Evolutionary conservation across 2,329 filamentous ascomycete genomes (phyloP).

Genomic region (Penicillium sclerotigenum): DNA sequence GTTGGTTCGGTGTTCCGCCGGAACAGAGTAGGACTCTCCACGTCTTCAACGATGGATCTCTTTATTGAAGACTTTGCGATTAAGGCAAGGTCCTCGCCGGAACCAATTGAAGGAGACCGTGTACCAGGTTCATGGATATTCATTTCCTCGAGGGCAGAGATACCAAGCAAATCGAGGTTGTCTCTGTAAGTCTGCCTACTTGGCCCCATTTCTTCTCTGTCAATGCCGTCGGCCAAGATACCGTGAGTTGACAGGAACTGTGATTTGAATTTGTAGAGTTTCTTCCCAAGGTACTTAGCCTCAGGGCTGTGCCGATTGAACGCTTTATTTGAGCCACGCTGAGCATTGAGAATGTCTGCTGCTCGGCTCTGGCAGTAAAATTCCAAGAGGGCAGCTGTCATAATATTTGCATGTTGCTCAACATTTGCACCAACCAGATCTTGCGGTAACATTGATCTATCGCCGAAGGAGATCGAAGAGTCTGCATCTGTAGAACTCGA

Average conservation of each 20-base stretch:
- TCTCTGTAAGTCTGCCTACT: conserved; percentile 44
- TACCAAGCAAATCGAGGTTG: conserved; percentile 42
- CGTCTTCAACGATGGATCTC: conserved; percentile 12
- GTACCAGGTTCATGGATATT: conserved; percentile 24
- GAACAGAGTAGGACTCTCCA: conserved; percentile 14
- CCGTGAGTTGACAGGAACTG: conserved; percentile 43
- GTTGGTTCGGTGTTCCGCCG: conserved; percentile 10
- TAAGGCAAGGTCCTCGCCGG: conserved; percentile 21
- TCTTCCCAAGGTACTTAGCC: conserved; percentile 41
- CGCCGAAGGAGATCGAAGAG: conserved; percentile 18
- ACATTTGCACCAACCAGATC: conserved; percentile 31
- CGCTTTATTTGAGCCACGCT: conserved; percentile 31
- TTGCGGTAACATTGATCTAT: conserved; percentile 18
- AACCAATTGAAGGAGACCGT: conserved; percentile 21
- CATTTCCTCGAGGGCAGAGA: conserved; percentile 37
- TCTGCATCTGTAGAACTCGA: conserved; percentile 12
- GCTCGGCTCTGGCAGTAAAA: conserved; percentile 46
- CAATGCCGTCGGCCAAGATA: conserved; percentile 38
- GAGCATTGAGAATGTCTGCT: conserved; percentile 45
- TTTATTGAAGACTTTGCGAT: conserved; percentile 18
- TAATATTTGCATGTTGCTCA: conserved; percentile 40
- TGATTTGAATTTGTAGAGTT: conserved; percentile 43
- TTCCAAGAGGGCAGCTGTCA: conserved; percentile 46
- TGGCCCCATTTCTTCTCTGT: conserved; percentile 37
- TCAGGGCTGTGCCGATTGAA: conserved; percentile 45